Evolutionary conservation across 208 protist genomes (phyloP), one percentile per base, ranked within the genome.

Genomic region (Wallacemonas sp.): DNA sequence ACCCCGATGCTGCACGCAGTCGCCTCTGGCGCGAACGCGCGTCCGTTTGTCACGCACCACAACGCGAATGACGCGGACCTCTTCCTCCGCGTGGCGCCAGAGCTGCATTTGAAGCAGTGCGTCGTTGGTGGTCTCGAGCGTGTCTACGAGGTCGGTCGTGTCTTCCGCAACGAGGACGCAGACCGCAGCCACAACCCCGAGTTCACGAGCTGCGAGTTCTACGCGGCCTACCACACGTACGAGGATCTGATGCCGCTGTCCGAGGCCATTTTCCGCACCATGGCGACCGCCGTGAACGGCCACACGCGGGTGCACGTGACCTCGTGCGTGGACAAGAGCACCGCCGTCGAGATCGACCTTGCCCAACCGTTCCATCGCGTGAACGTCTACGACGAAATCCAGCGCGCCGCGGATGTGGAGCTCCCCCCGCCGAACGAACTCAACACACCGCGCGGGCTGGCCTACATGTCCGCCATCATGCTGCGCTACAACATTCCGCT

Each of bases 131-230:
- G 97, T 26, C 76, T 98, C 61, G 90, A 98, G 54, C 78, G 90
- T 16, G 95, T 98, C 2, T 98, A 97, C 76, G 97, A 98, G 80
- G 90, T 98, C 52, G 94, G 96, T 43, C 91, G 84, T 34, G 85
- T 97, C 6, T 98, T 98, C 72, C 84, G 95, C 38, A 98, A 98
- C 77, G 95, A 98, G 80, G 87, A 87, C 65, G 85, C 92, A n/a
- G 95, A 98, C 76, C 64, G 82, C 44, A 97, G 83, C 68, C 97
- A 98, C 80, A 98, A 98, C 65, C 97, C 97, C 17, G 97, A 98
- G 78, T 98, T 98, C 77, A 98, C 97, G 26, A 95, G 85, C 24
- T 94, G 92, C 68, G 97, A 98, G 72, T 85, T 94, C 61, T 98
- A 98, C 77, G 81, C 92, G 21, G 92, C 96, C 0, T 98, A 98